phyloP scores from a whole-genome alignment of 2,329 filamentous ascomycete genomes.

The Xylariales sp. region DNA sequence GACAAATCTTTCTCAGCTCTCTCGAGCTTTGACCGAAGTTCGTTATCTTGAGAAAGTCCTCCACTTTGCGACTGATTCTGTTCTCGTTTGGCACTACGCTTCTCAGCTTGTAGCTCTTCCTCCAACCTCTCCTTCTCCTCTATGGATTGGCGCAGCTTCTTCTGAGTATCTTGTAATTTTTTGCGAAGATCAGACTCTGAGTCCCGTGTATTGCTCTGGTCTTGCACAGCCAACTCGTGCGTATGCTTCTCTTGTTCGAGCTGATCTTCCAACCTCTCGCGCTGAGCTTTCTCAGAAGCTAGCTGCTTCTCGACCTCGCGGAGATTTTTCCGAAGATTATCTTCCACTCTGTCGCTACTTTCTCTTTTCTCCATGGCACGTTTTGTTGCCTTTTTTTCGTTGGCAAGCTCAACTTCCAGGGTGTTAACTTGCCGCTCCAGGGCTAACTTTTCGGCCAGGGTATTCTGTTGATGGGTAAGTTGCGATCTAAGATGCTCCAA shows the following conservation, averaged over 20 bases:
- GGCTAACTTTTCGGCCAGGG: constrained; percentile 74
- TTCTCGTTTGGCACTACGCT: constrained; percentile 20
- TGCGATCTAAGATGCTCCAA: constrained; percentile 53
- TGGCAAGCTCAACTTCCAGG: constrained; percentile 76
- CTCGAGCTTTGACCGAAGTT: constrained; percentile 24
- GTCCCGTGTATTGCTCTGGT: constrained; percentile 25
- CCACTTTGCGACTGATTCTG: constrained; percentile 16
- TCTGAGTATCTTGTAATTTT: constrained; percentile 24
- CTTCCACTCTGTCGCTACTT: constrained; percentile 34
- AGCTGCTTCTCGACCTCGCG: constrained; percentile 27
- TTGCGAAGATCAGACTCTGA: constrained; percentile 25
- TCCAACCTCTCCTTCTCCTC: constrained; percentile 26
- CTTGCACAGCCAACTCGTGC: constrained; percentile 21
- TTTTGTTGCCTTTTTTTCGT: constrained; percentile 68
- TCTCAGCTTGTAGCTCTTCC: constrained; percentile 28
- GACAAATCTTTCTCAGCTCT: constrained; percentile 24
- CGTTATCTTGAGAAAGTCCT: constrained; percentile 15
- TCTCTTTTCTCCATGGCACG: constrained; percentile 44
- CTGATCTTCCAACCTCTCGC: constrained; percentile 26
- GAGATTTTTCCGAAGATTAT: constrained; percentile 38
- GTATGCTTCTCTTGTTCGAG: constrained; percentile 25
- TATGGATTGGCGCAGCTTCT: constrained; percentile 22
- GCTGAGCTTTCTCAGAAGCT: constrained; percentile 23
- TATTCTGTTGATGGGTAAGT: constrained; percentile 56
- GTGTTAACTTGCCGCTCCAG: constrained; percentile 74